Percentiles rank a stretch among this genome's conserved stretches.
Evolutionary conservation across 2,329 filamentous ascomycete species (phyloP).

Genomic region (Raffaelea arxii): DNA sequence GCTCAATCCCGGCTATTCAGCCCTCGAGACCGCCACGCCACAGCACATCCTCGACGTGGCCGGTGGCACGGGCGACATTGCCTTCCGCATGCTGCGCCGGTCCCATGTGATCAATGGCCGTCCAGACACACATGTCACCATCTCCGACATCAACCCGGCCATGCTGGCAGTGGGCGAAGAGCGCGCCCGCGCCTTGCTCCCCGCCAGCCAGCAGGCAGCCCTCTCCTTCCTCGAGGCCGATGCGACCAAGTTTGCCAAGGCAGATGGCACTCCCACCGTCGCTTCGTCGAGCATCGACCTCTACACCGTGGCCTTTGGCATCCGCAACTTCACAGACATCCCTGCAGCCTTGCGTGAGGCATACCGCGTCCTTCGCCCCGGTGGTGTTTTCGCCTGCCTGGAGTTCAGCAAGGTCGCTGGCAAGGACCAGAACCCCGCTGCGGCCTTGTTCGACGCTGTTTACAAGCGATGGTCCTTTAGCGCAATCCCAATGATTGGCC

Average conservation of each 20-base stretch:
- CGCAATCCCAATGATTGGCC: conserved; percentile 89
- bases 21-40: conserved; percentile 32
- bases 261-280: conserved; percentile 37
- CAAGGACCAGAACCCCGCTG: conserved; percentile 28
- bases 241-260: conserved; percentile 56
- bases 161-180: conserved; percentile 88
- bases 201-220: conserved; percentile 44
- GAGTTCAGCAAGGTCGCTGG: conserved; percentile 78
- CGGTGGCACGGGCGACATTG: conserved; percentile 94
- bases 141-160: conserved; percentile 90
- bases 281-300: conserved; percentile 70
- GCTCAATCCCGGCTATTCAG: conserved; percentile 67
- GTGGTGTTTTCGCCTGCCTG: conserved; percentile 90
- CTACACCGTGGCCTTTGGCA: conserved; percentile 96
- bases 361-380: conserved; percentile 80
- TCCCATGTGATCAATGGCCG: conserved; percentile 73
- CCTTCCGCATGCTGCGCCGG: conserved; percentile 90
- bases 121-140: conserved; percentile 71
- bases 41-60: conserved; percentile 89
- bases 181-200: conserved; percentile 53
- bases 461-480: conserved; percentile 97
- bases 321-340: conserved; percentile 94
- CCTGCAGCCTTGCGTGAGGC: conserved; percentile 74
- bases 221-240: conserved; percentile 81
- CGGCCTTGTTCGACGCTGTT: conserved; percentile 69